Evolutionary conservation across 768 basidiomycete genomes (phyloP).

Genomic region (Boletus huronensis): DNA sequence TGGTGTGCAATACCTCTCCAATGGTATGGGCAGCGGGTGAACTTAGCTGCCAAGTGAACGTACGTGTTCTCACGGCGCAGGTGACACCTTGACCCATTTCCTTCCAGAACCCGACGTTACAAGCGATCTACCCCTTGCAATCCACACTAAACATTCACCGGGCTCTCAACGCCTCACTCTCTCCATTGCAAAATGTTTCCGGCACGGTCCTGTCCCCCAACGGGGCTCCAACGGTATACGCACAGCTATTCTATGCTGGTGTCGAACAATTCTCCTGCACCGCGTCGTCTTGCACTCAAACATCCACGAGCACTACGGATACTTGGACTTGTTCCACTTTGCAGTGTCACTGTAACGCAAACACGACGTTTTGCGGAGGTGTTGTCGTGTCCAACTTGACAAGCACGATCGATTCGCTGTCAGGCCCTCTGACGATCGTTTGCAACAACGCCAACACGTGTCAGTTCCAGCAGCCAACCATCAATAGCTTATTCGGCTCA

Average conservation of each 20-base stretch:
- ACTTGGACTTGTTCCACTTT: slow-evolving; percentile 73
- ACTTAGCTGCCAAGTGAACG: slow-evolving; percentile 81
- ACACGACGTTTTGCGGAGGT: slow-evolving; percentile 74
- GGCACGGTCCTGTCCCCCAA: slow-evolving; percentile 40
- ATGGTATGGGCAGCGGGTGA: slow-evolving; percentile 76
- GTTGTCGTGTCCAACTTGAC: slow-evolving; percentile 47
- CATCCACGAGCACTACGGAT: slow-evolving; percentile 38
- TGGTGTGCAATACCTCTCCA: slow-evolving; percentile 69
- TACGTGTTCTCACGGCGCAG: slow-evolving; percentile 37
- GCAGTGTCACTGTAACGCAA: slow-evolving; percentile 65
- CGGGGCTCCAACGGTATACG: slow-evolving; percentile 53
- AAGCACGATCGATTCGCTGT: slow-evolving; percentile 58
- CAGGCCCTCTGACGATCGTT: slow-evolving; percentile 62
- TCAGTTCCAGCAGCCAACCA: slow-evolving; percentile 67
- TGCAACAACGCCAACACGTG: slow-evolving; percentile 66
- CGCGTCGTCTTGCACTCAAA: slow-evolving; percentile 69
- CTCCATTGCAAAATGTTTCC: slow-evolving; percentile 46
- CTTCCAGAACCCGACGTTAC: slow-evolving; percentile 77
- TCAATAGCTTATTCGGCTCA: slow-evolving; percentile 70
- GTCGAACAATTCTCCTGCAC: slow-evolving; percentile 87
- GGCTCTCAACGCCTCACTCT: slow-evolving; percentile 63
- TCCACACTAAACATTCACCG: slow-evolving; percentile 79
- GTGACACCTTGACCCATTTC: not conserved
- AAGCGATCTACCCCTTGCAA: slow-evolving; percentile 65
- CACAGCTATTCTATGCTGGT: slow-evolving; percentile 75